Evolutionary conservation across 371 early-diverging fungal genomes (phyloP), one percentile per base, ranked within the genome.

Genomic region (Syncephalis fuscata): DNA sequence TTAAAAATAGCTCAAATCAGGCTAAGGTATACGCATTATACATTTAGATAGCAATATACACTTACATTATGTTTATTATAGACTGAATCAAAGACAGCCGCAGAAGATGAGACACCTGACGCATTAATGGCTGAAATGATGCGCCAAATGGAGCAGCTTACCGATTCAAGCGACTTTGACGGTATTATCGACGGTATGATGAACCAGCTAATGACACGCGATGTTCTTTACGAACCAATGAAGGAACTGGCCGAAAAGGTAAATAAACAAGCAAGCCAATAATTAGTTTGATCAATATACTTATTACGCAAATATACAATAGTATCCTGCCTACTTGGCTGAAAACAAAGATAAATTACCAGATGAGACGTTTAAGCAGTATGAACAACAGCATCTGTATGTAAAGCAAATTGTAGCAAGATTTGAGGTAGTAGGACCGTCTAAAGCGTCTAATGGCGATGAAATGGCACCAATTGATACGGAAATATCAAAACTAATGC

Each of bases 161-260:
- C 85, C 52, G 82, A 83, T 32, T 73, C 68, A 47, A 69, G 73
- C 10, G 86, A 87, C 46, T 85, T 92, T 61, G 85, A 89, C 58
- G 70, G 78, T 27, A 73, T 88, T 49, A 74, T 92, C 15, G 87
- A 85, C 52, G 79, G 78, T 19, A 80, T 93, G 70, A 84, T 95
- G 78, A 78, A 82, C 44, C 78, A 86, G 59, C 62, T 95, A 32
- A 82, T 91, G 82, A 79, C 83, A 45, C 88, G 86, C 57, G 93
- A 92, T 41, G 59, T 92, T 38, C 68, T 95, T 19, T 85, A 88
- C 63, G 93, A 93, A 57, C 93, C 94, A 11, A 82, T 95, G 76
- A 80, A 82, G 64, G 90, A 92, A 46, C 62, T 95, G 48, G 67
- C 72, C 20, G 59, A 50, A 4, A 80, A 79, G 72, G 82, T 81